Evolutionary conservation across 371 early-diverging fungal species (phyloP).

Genomic region (Mortierella sp.): DNA sequence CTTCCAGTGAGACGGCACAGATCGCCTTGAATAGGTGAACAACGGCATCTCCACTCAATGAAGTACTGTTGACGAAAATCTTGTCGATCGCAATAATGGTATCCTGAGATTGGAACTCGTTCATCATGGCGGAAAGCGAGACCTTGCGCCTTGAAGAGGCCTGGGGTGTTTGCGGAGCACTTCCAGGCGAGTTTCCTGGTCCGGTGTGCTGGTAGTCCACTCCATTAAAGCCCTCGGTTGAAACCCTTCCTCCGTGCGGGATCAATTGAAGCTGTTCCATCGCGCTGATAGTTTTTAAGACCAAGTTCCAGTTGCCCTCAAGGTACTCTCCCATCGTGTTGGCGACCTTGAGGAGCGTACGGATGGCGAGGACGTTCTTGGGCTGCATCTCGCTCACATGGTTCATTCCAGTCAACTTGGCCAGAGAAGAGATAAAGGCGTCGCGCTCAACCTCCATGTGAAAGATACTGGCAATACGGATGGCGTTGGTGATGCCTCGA

Average conservation of each 20-base stretch:
- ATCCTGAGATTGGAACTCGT: constrained; percentile 66
- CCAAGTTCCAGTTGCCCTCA: constrained; percentile 76
- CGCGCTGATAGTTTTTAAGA: constrained; percentile 72
- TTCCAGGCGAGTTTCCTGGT: constrained; percentile 19
- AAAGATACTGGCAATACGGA: constrained; percentile 73
- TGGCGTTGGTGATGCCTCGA: constrained; percentile 74
- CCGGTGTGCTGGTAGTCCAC: constrained; percentile 43
- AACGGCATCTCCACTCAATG: constrained; percentile 61
- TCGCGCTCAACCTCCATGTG: constrained; percentile 79
- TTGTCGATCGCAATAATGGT: constrained; percentile 80
- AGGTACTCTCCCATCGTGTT: constrained; percentile 71
- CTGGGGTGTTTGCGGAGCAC: constrained; percentile 22
- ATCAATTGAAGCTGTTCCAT: constrained; percentile 69
- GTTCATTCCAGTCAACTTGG: constrained; percentile 73
- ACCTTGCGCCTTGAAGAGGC: constrained; percentile 43
- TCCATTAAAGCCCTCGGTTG: constrained; percentile 50
- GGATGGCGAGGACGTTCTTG: constrained; percentile 79
- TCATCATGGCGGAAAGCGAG: constrained; percentile 61
- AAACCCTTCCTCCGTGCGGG: constrained; percentile 56
- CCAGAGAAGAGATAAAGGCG: constrained; percentile 77
- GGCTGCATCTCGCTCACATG: constrained; percentile 73
- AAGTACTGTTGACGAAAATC: constrained; percentile 74
- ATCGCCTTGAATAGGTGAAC: constrained; percentile 61
- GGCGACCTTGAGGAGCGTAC: constrained; percentile 72
- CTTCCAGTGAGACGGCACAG: constrained; percentile 60